Evolutionary conservation across 2,329 filamentous ascomycete genomes (phyloP).

Genomic region (Botrytis byssoidea): DNA sequence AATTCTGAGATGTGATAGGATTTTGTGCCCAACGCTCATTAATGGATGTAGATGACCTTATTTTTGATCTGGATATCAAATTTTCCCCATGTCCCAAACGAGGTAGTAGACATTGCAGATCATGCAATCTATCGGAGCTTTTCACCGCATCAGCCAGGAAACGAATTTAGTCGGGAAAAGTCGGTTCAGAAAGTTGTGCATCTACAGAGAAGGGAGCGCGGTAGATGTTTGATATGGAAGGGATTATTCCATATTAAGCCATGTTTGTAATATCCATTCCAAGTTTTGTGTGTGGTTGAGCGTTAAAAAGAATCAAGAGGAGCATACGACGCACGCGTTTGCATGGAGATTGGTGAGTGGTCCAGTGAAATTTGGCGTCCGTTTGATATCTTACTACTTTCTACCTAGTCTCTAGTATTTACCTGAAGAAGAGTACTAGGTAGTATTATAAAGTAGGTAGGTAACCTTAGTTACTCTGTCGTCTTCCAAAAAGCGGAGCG

Average conservation of each 20-base stretch:
- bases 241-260: not conserved
- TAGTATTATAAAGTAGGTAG: not conserved
- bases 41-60: not conserved
- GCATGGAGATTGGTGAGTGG: not conserved
- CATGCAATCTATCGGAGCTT: not conserved
- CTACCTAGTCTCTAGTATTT: not conserved
- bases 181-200: not conserved
- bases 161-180: not conserved
- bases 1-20: not conserved
- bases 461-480: too few species aligned
- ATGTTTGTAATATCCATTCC: not conserved
- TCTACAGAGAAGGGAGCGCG: not conserved
- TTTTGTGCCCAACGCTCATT: constrained; percentile 2
- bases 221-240: not conserved
- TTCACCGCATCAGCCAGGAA: not conserved
- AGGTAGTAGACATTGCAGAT: not conserved
- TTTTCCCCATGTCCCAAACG: not conserved
- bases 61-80: constrained; percentile 2
- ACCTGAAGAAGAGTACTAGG: not conserved
- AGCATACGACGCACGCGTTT: constrained; percentile 5
- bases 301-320: not conserved
- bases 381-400: not conserved
- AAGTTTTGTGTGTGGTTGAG: not conserved
- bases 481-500: not conserved
- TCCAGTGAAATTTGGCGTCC: not conserved